Evolutionary conservation across 495 filamentous ascomycete species (phyloP), one percentile per base, ranked within the genome.

Genomic region (Hyaloscypha variabilis): DNA sequence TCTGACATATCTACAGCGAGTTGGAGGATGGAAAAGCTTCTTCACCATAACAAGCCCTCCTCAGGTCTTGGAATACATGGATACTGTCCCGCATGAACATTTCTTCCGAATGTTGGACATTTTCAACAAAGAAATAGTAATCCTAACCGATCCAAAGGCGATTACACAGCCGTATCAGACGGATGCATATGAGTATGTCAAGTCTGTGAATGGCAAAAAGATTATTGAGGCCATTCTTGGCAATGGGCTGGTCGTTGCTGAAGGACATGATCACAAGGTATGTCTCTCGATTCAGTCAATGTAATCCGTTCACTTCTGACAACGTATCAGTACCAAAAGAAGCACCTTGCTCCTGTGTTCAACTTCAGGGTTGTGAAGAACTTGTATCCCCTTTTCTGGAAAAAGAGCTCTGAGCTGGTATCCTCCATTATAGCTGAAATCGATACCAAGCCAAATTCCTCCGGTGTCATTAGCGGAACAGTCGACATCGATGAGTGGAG

Each of bases 301-400:
- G 2, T 39, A 14, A 51, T 56, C 5, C 21, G 6, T 10, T 19
- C 17, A 46, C 11, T 21, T 59, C 57, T 59, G 19, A 59, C 24
- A 19, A 10, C 24, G 23, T 34, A 29, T 19, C 26, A 66, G 29
- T 69, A 75, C 25, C 81, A 84, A 64, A 78, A 81, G 59, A 84
- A 82, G 65, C 74, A 77, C 11, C 73, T 83, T 8, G 71, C 76
- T 14, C 77, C 80, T 0, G 81, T 75, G 5, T 84, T 84, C 64
- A 80, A 79, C 3, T 78, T 76, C 55, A 72, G 74, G 28, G 73
- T 78, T 11, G 81, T 84, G 56, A 78, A 76, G 52, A 72, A 73
- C 19, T 71, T 84, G n/a, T 74, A 71, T n/a, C 78, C 79, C 8
- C 69, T 82, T 58, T 83, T 84, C 68, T 84, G 80, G 81, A 70